Evolutionary conservation across 805 yeast genomes (phyloP), one percentile per base, ranked within the genome.

Genomic region (Yamadazyma scolyti): DNA sequence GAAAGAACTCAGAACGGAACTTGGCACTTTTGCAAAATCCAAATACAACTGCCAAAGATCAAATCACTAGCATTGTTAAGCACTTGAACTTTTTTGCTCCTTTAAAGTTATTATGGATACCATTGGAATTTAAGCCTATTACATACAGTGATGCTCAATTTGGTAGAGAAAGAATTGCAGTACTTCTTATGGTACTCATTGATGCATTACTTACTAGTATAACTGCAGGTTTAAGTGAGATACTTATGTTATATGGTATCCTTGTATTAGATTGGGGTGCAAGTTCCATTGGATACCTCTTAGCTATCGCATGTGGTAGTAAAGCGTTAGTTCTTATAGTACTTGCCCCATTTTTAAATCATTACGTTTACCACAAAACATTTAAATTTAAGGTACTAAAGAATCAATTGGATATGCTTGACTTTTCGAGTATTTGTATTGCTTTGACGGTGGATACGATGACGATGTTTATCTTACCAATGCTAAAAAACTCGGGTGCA

Each of bases 221-320:
- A 12, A 17, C 27, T 1, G 24, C 23, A 3, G 36, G 36, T 6
- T 11, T 40, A 25, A 44, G 64, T 11, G 53, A 61, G 27, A 59
- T 75, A 1, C 33, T 70, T 15, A 52, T 77, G 1, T 48, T 82
- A 11, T 81, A 72, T 43, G 73, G 78, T 1, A 68, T 78, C 4
- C 75, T 61, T 44, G 50, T 46, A 22, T 80, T 72, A 48, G 39
- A 62, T 18, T 78, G 88, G 82, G 52, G 50, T 9, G 65, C 82
- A 13, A 66, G 60, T 4, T 68, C 68, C 20, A 50, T 82, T 28
- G 83, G 87, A 4, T 67, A 69, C 31, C 71, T 71, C 30, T 54
- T 82, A 30, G 75, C 84, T 0, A 38, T 71, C 1, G 39, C 68
- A 1, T 79, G 82, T 36, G 36, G 74, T 2, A 50, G 71, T 2